Evolutionary conservation across 257 asterid species (phyloP).

Genomic region (Gentiana straminea): DNA sequence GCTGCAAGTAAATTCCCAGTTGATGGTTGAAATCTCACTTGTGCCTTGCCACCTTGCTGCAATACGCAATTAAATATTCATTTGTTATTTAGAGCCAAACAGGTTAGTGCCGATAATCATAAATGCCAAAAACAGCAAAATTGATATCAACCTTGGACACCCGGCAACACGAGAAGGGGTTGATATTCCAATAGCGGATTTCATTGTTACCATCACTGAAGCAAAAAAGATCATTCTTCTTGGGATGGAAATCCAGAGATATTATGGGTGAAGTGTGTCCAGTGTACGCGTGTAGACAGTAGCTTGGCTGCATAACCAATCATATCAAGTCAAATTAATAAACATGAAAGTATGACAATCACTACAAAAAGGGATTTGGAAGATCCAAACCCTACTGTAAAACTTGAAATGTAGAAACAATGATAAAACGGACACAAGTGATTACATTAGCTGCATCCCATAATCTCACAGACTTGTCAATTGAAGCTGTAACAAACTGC

Average conservation of each 20-base stretch:
- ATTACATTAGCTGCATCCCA: conserved; percentile 97
- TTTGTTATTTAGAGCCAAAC: background rate
- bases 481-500: conserved; percentile 84
- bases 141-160: conserved; percentile 50
- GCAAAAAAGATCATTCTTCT: conserved; percentile 84
- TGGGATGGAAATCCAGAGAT: conserved; percentile 95
- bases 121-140: background rate
- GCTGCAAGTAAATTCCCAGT: conserved; percentile 86
- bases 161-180: conserved; percentile 57
- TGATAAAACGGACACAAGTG: conserved; percentile 10
- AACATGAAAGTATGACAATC: background rate
- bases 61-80: conserved; percentile 7
- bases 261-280: conserved; percentile 65
- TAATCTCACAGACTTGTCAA: conserved; percentile 79
- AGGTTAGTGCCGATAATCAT: no score
- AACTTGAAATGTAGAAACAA: background rate
- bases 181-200: conserved; percentile 67
- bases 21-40: conserved; percentile 90
- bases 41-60: conserved; percentile 95
- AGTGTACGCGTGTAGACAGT: conserved; percentile 71
- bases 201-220: conserved; percentile 78
- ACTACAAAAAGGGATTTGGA: background rate
- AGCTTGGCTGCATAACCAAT: conserved; percentile 64
- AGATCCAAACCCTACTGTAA: no score
- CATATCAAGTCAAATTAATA: conserved; percentile 10